phyloP scores from a whole-genome alignment of 306 rosid genomes.

The Begonia loranthoides region DNA sequence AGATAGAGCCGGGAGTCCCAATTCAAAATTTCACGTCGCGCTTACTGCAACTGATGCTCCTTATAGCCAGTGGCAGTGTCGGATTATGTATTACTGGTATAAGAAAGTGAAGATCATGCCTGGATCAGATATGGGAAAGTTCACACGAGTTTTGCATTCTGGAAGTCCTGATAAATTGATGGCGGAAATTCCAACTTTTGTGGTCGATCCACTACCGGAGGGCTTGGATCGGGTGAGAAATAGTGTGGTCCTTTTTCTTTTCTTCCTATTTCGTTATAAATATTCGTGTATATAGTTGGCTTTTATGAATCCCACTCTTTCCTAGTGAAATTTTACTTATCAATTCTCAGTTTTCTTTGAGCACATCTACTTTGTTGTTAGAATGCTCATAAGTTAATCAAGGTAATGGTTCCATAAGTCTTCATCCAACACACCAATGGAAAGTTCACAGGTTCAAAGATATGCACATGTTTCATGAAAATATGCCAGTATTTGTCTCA shows the following conservation, averaged over 20 bases:
- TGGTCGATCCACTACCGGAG: slow-evolving; percentile 86
- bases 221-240: slow-evolving; percentile 74
- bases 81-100: slow-evolving; percentile 94
- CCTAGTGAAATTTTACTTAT: too few species aligned
- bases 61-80: slow-evolving; percentile 90
- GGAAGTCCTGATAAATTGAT: slow-evolving; percentile 60
- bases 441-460: too few species aligned
- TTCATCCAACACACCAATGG: too few species aligned
- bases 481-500: too few species aligned
- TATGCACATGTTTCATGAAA: too few species aligned
- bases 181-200: slow-evolving; percentile 73
- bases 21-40: slow-evolving; percentile 54
- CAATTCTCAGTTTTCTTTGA: too few species aligned
- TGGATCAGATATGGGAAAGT: slow-evolving; percentile 82
- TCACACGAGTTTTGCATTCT: slow-evolving; percentile 72
- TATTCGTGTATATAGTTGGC: too few species aligned
- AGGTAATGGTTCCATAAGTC: too few species aligned
- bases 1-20: slow-evolving; percentile 10
- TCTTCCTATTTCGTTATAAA: neutral
- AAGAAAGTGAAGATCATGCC: slow-evolving; percentile 61
- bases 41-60: slow-evolving; percentile 85
- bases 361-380: too few species aligned
- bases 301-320: neutral
- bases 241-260: neutral
- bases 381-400: too few species aligned